Evolutionary conservation across 1,284 basidiomycete species (phyloP), one percentile per base, ranked within the genome.

Genomic region (Melampsora larici-populina): DNA sequence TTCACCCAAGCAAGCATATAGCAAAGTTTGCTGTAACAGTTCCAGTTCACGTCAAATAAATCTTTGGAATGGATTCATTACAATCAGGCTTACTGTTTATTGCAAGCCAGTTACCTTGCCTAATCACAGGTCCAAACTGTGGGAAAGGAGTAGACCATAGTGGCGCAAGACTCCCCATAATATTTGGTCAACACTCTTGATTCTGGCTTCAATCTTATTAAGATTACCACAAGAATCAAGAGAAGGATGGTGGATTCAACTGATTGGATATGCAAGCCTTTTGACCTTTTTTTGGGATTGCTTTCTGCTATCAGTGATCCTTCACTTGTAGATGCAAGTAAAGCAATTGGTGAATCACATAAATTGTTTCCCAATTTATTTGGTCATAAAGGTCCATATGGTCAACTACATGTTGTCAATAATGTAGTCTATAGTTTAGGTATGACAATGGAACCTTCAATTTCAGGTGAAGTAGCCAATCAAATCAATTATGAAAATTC

Each of bases 351-450:
- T 40, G 60, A 70, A 24, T 55, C 18, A 11, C 67, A 70, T 48
- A 9, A 46, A 24, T 55, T 17, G 13, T 51, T 70, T 49, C 75
- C 75, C 0, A 7, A 29, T 33, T 40, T 69, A 2, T 77, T 77
- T 64, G 75, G 75, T 18, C 36, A 48, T 17, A 77, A 70, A 77
- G 75, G 75, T 18, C 75, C 75, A 2, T 77, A 77, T 46, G 75
- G 67, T 21, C 75, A 77, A 49, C 60, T 77, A 26, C 70, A 77
- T 49, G 75, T 67, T 15, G 21, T 77, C 24, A 77, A 77, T 62
- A 77, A 77, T 43, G 63, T 77, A 26, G 40, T 77, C 21, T 77
- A 48, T 36, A 70, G 75, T 36, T 33, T 77, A 48, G 75, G 75
- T 9, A 77, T 77, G 75, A 77, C 75, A 2, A 26, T 77, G 1